Conservation (phyloP, 2,329 filamentous ascomycete species). For the Microsporum ferrugineum region DNA sequence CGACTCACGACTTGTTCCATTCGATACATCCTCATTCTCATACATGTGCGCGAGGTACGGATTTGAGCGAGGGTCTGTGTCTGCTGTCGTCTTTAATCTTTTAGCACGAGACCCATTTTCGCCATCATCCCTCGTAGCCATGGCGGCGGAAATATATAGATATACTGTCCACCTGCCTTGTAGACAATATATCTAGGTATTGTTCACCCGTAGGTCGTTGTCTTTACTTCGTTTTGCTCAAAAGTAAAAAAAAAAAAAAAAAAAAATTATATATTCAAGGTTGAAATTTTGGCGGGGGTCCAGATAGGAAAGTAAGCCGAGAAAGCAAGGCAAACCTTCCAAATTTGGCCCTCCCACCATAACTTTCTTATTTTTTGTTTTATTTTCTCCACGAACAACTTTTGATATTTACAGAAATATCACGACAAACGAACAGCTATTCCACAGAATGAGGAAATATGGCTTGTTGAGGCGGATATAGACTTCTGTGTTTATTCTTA, state of each 20-base stretch:
- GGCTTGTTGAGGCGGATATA: neutral
- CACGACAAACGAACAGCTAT: neutral
- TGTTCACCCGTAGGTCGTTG: neutral
- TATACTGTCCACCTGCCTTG: neutral
- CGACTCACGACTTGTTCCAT: conserved; percentile 29
- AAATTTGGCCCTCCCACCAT: neutral
- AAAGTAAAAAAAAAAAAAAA: neutral
- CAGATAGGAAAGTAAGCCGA: conserved; percentile 23
- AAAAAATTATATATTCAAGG: neutral
- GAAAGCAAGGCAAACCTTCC: neutral
- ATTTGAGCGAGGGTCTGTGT: conserved; percentile 52
- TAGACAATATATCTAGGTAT: neutral
- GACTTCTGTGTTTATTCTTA: neutral
- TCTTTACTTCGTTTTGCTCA: neutral
- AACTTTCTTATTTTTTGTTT: neutral
- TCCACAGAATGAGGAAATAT: neutral
- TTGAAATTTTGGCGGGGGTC: neutral
- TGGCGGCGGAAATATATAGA: neutral
- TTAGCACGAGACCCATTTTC: conserved; percentile 42
- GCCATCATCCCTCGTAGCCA: conserved; percentile 28
- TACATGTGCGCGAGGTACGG: conserved; percentile 89
- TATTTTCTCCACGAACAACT: neutral
- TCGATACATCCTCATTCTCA: conserved; percentile 38
- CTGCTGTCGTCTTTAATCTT: conserved; percentile 42
- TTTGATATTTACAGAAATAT: neutral